These are phyloP conservation scores for Comarum palustre DNA, from an alignment of 306 rosid genomes.

Conservation along the genomic window DNA sequence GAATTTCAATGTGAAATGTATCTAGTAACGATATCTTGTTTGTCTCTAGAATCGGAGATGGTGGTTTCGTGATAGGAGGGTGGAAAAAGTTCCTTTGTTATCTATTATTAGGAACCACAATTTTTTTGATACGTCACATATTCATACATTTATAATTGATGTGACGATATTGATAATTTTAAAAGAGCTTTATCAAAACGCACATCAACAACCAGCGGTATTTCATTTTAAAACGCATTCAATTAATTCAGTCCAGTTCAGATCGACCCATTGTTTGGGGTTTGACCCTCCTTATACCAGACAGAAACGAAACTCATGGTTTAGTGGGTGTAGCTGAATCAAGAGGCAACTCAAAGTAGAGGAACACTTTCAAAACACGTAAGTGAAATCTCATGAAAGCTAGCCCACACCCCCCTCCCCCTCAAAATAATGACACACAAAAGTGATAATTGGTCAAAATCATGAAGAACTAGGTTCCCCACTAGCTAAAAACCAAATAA, in stretches of 20 bases:
- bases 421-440: neutral
- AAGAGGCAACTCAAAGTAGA: neutral
- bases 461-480: conserved; percentile 39
- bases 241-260: no score
- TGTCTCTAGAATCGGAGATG: no score
- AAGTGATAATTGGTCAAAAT: neutral
- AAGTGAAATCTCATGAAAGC: neutral
- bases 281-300: neutral
- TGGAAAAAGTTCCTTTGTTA: no score
- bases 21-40: no score
- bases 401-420: neutral
- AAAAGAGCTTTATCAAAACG: neutral
- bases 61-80: no score
- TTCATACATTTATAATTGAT: no score
- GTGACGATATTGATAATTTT: no score
- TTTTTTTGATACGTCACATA: no score
- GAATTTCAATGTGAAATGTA: no score
- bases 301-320: neutral
- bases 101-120: no score
- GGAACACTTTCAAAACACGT: neutral
- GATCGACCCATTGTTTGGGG: neutral
- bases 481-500: conserved; percentile 20
- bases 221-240: neutral
- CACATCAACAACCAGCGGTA: no score
- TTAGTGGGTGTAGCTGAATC: conserved; percentile 8